Evolutionary conservation across 1,284 basidiomycete species (phyloP).

Genomic region (Puccinia hordei): DNA sequence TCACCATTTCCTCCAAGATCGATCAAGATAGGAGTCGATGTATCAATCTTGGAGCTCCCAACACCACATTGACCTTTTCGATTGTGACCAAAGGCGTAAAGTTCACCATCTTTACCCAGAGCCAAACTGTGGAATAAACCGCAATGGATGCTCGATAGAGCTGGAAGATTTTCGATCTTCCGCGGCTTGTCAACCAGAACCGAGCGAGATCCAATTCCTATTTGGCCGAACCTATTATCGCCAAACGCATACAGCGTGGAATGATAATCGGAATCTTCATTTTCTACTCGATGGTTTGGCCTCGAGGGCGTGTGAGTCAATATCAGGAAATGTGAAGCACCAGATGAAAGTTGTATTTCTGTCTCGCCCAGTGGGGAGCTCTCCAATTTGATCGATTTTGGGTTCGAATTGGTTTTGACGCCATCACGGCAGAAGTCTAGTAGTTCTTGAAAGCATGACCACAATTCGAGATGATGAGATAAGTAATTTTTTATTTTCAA

Average conservation of each 20-base stretch:
- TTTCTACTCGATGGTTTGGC: not conserved
- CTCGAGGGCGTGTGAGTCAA: conserved; percentile 21
- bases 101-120: conserved; percentile 24
- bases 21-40: conserved; percentile 25
- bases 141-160: conserved; percentile 16
- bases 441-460: conserved; percentile 36
- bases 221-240: conserved; percentile 48
- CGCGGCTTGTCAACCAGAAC: not conserved
- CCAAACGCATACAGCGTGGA: conserved; percentile 36
- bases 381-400: not conserved
- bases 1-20: conserved; percentile 42
- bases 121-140: conserved; percentile 37
- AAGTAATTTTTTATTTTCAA: not conserved
- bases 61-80: conserved; percentile 44
- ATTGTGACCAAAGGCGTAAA: conserved; percentile 41
- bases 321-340: conserved; percentile 48
- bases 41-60: not conserved
- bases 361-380: not conserved
- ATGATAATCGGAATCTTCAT: not conserved
- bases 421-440: not conserved
- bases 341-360: conserved; percentile 37
- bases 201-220: conserved; percentile 31
- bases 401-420: not conserved
- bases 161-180: conserved; percentile 5
- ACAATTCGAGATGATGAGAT: conserved; percentile 19